Evolutionary conservation across 2,329 filamentous ascomycete genomes (phyloP), one percentile per base, ranked within the genome.

Genomic region (Alternaria ventricosa): DNA sequence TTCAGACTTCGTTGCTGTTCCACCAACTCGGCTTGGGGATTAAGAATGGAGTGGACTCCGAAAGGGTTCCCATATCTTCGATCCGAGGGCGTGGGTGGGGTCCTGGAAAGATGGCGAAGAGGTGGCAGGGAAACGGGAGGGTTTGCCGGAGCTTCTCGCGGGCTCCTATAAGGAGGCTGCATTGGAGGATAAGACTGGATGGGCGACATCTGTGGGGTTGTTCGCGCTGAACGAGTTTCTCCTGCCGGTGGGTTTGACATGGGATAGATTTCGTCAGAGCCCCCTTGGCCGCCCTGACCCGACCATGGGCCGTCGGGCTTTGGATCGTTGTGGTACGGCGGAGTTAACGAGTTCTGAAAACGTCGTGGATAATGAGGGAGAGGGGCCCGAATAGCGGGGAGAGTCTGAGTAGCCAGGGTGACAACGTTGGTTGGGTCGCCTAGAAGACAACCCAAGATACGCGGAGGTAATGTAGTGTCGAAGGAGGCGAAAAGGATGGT

Each of bases 1-100:
- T 82, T 76, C 49, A 78, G 73, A 61, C 69, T 68, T 10, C 74
- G 69, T 45, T 75, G 69, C 46, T 74, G 73, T 41, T 76, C 73
- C 3, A 73, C 55, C 9, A 77, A 68, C 18, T 82, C 80, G 13
- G 72, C 70, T 57, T 79, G 76, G 11, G 82, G 82, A 58, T 85
- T 85, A 47, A 85, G 71, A 18, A 85, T 84, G 1, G 82, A 83
- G 20, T 82, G 80, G 23, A 85, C 76, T 10, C 81, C 82, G 12
- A 81, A 72, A 4, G 80, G 75, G 56, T 81, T 76, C 33, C 72
- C 76, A 45, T 70, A 57, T 63, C 77, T 70, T 47, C 71, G 70
- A 27, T 75, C 72, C 1, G 72, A 72, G 5, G 76, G 76, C 18
- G 75, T 77, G 36, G 77, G 75, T 27, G 78, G 76, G n/a, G 76